These are phyloP conservation scores for Endogone sp. DNA, from an alignment of 192 early-diverging fungal genomes.

Conservation along the genomic window DNA sequence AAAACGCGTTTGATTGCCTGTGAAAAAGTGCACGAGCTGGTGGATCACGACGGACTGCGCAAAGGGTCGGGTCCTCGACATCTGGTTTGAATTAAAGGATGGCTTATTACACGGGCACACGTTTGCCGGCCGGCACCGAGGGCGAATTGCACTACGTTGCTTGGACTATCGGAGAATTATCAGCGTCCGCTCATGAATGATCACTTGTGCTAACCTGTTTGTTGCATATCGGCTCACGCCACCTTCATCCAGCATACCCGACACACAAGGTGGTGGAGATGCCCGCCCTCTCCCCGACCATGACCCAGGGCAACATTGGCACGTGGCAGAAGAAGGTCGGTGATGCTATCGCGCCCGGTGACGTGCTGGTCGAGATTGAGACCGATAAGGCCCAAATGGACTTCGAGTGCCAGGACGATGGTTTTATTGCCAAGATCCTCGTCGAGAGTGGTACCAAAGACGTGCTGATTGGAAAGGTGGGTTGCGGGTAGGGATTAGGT, in stretches of 20 bases:
- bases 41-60: too few relatives aligned
- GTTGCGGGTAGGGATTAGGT: too few relatives aligned
- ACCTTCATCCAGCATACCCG: conserved; percentile 56
- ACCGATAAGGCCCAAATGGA: conserved; percentile 99
- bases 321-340: conserved; percentile 93
- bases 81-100: too few relatives aligned
- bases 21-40: too few relatives aligned
- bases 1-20: too few relatives aligned
- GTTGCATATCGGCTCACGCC: background rate
- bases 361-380: conserved; percentile 94
- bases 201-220: conserved; percentile 3
- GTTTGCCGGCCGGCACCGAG: too few relatives aligned
- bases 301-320: conserved; percentile 94
- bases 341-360: conserved; percentile 84
- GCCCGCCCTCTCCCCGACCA: conserved; percentile 99
- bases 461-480: conserved; percentile 70
- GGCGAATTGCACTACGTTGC: too few relatives aligned
- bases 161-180: background rate
- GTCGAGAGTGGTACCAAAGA: conserved; percentile 83
- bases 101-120: too few relatives aligned
- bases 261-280: conserved; percentile 84
- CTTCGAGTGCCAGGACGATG: conserved; percentile 98
- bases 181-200: conserved; percentile 21
- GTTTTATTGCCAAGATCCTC: conserved; percentile 92
- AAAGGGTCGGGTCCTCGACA: too few relatives aligned